A percentile compares a stretch with the other conserved stretches of the same genome.
Conservation (phyloP, 2,329 filamentous ascomycete genomes). For the Ophidiomyces ophidiicola region DNA sequence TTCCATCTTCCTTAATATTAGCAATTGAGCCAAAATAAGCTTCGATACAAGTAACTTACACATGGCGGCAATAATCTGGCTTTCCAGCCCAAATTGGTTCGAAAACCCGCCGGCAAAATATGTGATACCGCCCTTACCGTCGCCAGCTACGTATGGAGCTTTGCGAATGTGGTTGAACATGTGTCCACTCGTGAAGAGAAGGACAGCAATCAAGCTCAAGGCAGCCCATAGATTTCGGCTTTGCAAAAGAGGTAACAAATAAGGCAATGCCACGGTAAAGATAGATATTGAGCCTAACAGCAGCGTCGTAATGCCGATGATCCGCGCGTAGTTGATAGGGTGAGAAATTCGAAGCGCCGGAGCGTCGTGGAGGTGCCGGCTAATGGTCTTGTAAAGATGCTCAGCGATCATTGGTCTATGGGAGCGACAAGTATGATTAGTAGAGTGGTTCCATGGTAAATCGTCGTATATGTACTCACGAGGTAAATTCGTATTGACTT, state of each 20-base stretch:
- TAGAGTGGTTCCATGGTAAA: conserved; percentile 3
- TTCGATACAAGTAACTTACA: conserved; percentile 50
- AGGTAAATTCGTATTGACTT: conserved; percentile 73
- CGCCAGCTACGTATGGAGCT: conserved; percentile 77
- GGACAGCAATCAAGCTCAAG: conserved; percentile 72
- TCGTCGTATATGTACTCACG: conserved; percentile 43
- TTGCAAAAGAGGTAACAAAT: conserved; percentile 67
- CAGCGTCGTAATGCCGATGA: conserved; percentile 55
- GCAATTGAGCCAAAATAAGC: conserved; percentile 17
- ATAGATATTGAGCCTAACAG: conserved; percentile 58
- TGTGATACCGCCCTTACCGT: conserved; percentile 71
- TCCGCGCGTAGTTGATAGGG: conserved; percentile 75
- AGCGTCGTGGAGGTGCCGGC: conserved; percentile 62
- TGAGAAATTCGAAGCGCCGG: conserved; percentile 67
- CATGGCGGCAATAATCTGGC: conserved; percentile 83
- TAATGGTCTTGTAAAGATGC: conserved; percentile 64
- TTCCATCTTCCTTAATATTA: conserved; percentile 45
- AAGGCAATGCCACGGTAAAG: conserved; percentile 60
- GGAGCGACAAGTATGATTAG: too few relatives aligned
- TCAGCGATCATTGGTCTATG: conserved; percentile 62
- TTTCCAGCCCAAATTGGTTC: conserved; percentile 87
- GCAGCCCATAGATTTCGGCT: conserved; percentile 92
- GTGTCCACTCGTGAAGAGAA: conserved; percentile 89
- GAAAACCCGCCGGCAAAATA: conserved; percentile 91
- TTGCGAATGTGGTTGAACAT: conserved; percentile 99